A percentile compares a stretch with the other conserved stretches of the same genome.
Conservation (phyloP, 2,329 filamentous ascomycete genomes). For the Paecilomyces sp. region DNA sequence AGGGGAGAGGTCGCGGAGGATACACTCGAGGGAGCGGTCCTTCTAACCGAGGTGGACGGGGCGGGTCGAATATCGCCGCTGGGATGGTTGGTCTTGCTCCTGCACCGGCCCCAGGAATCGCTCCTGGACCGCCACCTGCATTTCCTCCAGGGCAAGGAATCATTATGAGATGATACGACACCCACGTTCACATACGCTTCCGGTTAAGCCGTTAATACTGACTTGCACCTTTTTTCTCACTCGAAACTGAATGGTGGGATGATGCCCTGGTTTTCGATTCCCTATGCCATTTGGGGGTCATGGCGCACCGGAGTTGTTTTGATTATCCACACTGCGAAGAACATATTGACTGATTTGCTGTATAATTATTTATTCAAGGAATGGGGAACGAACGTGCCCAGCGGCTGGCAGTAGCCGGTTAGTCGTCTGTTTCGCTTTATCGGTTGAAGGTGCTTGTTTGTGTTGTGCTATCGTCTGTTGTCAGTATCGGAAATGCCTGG, state of each 20-base stretch:
- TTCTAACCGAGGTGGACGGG: conserved; percentile 5
- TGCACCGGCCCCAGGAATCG: conserved; percentile 17
- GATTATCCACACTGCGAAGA: neutral
- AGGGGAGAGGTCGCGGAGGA: conserved; percentile 15
- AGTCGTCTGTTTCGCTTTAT: neutral
- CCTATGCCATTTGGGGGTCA: neutral
- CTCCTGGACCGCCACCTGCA: conserved; percentile 6
- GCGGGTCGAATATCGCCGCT: neutral
- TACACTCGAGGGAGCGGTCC: conserved; percentile 8
- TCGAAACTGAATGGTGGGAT: neutral
- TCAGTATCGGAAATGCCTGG: neutral
- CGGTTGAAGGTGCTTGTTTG: neutral
- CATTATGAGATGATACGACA: neutral
- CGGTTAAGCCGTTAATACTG: neutral
- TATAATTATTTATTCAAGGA: neutral
- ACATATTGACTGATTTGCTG: neutral
- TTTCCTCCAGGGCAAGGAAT: neutral
- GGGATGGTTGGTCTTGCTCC: conserved; percentile 20
- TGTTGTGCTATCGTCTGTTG: neutral
- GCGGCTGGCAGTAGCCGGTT: neutral
- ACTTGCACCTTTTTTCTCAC: neutral
- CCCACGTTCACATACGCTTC: neutral
- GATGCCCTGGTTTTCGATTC: neutral
- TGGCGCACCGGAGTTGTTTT: neutral
- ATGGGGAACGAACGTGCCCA: neutral